Base-by-base conservation (phyloP, 306 rosid species). In the Malus sieversii region DNA sequence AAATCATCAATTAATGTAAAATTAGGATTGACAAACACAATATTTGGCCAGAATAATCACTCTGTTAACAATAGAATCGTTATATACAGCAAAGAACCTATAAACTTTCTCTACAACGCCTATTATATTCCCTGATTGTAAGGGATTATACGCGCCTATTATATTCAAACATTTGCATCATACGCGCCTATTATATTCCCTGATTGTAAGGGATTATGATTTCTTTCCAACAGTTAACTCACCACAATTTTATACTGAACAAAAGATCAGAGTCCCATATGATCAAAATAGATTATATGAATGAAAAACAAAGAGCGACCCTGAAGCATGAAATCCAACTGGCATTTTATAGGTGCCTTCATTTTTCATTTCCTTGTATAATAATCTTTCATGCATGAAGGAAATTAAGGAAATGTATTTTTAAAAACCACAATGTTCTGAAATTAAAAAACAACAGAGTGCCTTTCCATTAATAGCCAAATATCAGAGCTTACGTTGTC, bases 1-100 rank as follows among this genome's bases (percentile, higher is more conserved):
- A 52, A 84, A 82, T 46, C 33, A 75, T 62, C 33, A 75, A 27
- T 68, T 73, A 79, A 15, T 33, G 38, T 33, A 33, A 33, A 5
- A 33, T 33, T 33, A 33, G 38, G 38, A 33, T 33, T 33, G 38
- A 33, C 8, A 33, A 33, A 33, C 38, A 33, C 38, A 33, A 33
- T 33, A 33, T 33, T 33, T 33, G 38, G 38, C 38, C 38, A 5
- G 8, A 33, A 33, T 33, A 33, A 5, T 33, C 1, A 33, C 38
- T 33, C 7, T 33, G 38, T 33, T 5, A 33, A 33, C 1, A 33
- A 33, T 33, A 33, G 38, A 33, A 33, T 33, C 38, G 7, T 33
- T 33, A 33, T 33, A 33, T 33, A 33, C 7, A 33, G 38, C 38
- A 33, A 33, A 33, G 8, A 33, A 33, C 8, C 38, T 33, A 33